phyloP scores from a whole-genome alignment of 345 rosid species.

The Salix dunnii region DNA sequence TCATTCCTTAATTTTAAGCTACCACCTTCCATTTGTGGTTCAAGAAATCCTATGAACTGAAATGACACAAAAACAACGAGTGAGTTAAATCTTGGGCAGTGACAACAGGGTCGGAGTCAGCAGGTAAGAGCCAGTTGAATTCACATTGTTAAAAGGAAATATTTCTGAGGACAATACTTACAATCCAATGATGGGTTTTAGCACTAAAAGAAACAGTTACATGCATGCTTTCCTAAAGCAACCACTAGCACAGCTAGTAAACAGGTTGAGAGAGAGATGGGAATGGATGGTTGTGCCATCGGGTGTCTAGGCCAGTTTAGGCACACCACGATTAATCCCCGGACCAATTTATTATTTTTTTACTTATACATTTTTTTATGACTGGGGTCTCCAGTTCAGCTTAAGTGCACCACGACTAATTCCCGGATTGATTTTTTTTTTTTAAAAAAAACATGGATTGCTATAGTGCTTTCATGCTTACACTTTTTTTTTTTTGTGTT shows the following conservation, averaged over 20 bases:
- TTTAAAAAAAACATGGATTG: no score
- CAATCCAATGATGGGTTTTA: not conserved
- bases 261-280: not conserved
- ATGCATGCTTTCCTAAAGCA: not conserved
- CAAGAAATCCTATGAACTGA: conserved; percentile 86
- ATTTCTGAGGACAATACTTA: not conserved
- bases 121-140: not conserved
- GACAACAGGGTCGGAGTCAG: not conserved
- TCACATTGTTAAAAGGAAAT: not conserved
- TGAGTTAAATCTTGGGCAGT: not conserved
- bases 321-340: no score
- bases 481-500: no score
- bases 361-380: no score
- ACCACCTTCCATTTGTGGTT: conserved; percentile 14
- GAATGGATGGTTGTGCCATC: not conserved
- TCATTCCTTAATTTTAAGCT: not conserved
- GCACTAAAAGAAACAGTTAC: not conserved
- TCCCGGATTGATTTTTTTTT: no score
- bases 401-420: no score
- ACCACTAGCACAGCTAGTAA: not conserved
- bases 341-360: no score
- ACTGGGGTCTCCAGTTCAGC: no score
- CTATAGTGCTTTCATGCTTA: no score
- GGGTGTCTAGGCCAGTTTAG: no score
- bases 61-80: conserved; percentile 13